Evolutionary conservation across 345 rosid species (phyloP).

Genomic region (Linum trigynum): DNA sequence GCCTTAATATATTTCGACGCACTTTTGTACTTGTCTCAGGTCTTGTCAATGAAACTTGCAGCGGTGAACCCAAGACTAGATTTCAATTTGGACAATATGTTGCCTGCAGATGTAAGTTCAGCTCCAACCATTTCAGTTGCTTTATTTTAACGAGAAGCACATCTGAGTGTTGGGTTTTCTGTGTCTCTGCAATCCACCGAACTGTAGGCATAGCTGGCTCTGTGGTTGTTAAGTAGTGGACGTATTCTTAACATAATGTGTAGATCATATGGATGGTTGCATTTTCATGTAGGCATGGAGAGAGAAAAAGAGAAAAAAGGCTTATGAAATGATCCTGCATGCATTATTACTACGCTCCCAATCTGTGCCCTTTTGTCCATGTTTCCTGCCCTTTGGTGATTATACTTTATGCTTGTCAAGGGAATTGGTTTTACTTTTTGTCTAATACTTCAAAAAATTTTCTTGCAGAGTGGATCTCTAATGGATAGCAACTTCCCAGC

Average conservation of each 20-base stretch:
- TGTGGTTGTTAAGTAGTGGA: not conserved
- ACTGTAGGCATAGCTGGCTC: too few species aligned
- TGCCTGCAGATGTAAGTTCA: conserved; percentile 71
- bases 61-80: conserved; percentile 73
- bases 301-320: not conserved
- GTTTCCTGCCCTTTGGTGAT: not conserved
- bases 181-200: not conserved
- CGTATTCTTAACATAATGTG: not conserved
- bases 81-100: conserved; percentile 55
- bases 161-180: not conserved
- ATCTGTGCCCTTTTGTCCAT: not conserved
- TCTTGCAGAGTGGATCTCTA: conserved; percentile 48
- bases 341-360: not conserved
- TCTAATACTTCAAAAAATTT: conserved; percentile 1
- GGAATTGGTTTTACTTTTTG: not conserved
- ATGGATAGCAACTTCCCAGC: conserved; percentile 50
- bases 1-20: not conserved
- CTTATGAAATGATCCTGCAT: not conserved
- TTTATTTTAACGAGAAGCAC: not conserved
- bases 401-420: too few species aligned
- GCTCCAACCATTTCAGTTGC: not conserved
- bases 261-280: not conserved
- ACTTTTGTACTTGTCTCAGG: conserved; percentile 33
- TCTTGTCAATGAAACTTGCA: conserved; percentile 94
- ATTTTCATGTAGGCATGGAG: not conserved